Evolutionary conservation across 495 filamentous ascomycete species (phyloP), one percentile per base, ranked within the genome.

Genomic region (Bombardia bombarda): DNA sequence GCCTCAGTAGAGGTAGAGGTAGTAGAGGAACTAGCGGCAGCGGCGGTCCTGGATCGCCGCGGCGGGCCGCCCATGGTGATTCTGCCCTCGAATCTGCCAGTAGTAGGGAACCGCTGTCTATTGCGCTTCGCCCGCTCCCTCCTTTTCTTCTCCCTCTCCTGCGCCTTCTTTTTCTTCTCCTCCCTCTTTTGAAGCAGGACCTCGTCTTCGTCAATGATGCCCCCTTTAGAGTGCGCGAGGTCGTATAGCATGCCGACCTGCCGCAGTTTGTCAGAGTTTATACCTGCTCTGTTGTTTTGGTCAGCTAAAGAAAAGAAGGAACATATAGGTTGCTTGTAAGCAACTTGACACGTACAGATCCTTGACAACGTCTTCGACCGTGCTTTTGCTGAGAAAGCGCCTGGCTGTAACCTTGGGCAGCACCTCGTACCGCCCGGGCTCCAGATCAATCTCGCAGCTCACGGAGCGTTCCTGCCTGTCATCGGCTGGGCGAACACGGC

Each of bases 231-330:
- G 46, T 86, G 79, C 6, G 84, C 82, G 3, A 87, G 67, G 51
- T 87, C 83, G 42, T 86, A 87, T 14, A 77, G 79, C 36, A 82
- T 72, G 14, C 83, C 84, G 13, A 84, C 74, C 48, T 82, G 76
- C 1, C 86, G 73, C 5, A 90, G 69, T 55, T 90, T 90, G 40
- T 83, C 77, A 12, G 82, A 78, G 32, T 72, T 70, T 2, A 50
- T 58, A 8, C 69, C 65, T 21, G 79, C 81, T 20, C 47, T 50
- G 42, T 32, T 24, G 3, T 21, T 10, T 12, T 38, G 12, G 30
- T 36, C 34, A 20, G 12, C 32, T 24, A 20, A 4, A 7, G 3
- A 6, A 4, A 12, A 14, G 7, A 18, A 18, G 24, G 7, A 18
- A 3, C 10, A 26, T 14, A 17, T 10, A 19, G n/a, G 16, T 4